phyloP scores from a whole-genome alignment of 768 basidiomycete genomes.

The Hericium rajendrae region DNA sequence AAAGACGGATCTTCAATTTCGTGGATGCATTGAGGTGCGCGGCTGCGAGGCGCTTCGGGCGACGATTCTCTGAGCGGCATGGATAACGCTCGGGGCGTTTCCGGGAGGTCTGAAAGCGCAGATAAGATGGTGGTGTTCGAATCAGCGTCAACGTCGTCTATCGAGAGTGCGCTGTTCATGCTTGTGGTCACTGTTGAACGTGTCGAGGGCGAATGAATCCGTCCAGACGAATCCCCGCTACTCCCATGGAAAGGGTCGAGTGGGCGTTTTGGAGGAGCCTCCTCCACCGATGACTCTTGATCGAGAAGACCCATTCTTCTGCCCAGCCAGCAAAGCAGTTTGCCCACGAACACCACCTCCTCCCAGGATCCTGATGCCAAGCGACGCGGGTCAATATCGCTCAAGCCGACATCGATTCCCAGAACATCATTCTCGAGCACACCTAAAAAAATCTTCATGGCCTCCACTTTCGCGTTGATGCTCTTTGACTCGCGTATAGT shows the following conservation, averaged over 20 bases:
- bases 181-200: slow-evolving; percentile 28
- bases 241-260: not conserved
- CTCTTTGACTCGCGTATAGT: slow-evolving; percentile 28
- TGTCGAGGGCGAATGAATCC: slow-evolving; percentile 17
- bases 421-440: slow-evolving; percentile 61
- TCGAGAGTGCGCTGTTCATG: slow-evolving; percentile 23
- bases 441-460: slow-evolving; percentile 69
- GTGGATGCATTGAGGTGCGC: slow-evolving; percentile 37
- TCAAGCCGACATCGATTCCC: slow-evolving; percentile 49
- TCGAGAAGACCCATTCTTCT: slow-evolving; percentile 30
- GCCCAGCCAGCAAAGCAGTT: slow-evolving; percentile 65
- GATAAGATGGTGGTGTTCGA: slow-evolving; percentile 21
- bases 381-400: slow-evolving; percentile 51
- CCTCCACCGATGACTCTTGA: not conserved
- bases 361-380: slow-evolving; percentile 58
- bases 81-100: slow-evolving; percentile 8
- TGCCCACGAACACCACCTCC: slow-evolving; percentile 56
- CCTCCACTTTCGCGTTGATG: slow-evolving; percentile 38
- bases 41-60: not conserved
- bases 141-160: slow-evolving; percentile 24
- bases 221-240: not conserved
- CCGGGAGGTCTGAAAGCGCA: slow-evolving; percentile 16
- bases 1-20: slow-evolving; percentile 34
- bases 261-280: slow-evolving; percentile 1
- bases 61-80: not conserved